Evolutionary conservation across 164 flowering plant species (phyloP).

Genomic region (Saururus chinensis): DNA sequence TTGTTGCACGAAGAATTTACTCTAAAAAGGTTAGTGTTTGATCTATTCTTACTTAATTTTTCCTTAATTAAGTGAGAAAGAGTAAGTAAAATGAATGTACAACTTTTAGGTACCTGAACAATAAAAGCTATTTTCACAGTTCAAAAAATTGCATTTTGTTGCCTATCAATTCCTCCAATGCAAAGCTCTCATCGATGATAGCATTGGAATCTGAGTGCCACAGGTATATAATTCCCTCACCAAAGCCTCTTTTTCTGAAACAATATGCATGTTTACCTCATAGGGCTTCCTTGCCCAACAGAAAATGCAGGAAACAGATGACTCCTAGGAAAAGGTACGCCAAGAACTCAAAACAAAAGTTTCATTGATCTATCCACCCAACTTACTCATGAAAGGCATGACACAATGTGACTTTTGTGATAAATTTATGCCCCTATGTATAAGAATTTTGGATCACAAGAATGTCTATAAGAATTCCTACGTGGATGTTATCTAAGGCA

Average conservation of each 20-base stretch:
- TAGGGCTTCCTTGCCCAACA: conserved; percentile 51
- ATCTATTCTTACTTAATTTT: no score
- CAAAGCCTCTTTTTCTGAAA: conserved; percentile 57
- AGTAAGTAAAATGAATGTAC: conserved; percentile 23
- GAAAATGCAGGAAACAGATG: conserved; percentile 54
- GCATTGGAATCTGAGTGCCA: conserved; percentile 55
- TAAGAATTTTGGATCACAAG: conserved; percentile 69
- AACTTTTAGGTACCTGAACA: conserved; percentile 84
- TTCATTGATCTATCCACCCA: conserved; percentile 38
- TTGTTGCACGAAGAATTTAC: no score
- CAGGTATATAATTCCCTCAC: conserved; percentile 51
- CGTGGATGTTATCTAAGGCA: conserved; percentile 32
- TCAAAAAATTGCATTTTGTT: conserved; percentile 82
- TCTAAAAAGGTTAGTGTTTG: no score
- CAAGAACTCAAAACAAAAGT: conserved; percentile 47
- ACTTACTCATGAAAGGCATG: conserved; percentile 37
- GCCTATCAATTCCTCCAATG: conserved; percentile 81
- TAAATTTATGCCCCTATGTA: conserved; percentile 38
- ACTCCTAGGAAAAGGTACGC: conserved; percentile 68
- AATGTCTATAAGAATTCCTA: conserved; percentile 47
- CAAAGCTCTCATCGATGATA: conserved; percentile 48
- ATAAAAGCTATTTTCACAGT: conserved; percentile 81
- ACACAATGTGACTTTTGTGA: conserved; percentile 64
- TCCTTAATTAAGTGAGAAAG: background rate
- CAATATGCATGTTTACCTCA: conserved; percentile 39